These are phyloP conservation scores for Mycena amicta DNA, from an alignment of 768 basidiomycete genomes.

Conservation along the genomic window DNA sequence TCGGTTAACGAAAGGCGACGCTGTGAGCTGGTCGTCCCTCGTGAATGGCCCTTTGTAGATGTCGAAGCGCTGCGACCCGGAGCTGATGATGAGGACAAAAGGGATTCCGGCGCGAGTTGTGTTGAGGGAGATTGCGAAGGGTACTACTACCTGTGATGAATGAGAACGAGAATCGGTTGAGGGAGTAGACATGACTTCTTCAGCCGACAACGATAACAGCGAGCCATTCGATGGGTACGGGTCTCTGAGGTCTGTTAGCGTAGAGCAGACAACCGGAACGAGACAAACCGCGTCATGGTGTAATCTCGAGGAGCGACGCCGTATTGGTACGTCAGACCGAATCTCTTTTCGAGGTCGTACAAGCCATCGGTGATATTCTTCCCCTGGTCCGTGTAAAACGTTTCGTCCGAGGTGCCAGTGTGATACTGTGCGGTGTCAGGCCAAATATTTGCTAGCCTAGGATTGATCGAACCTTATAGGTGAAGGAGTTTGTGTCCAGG, in stretches of 20 bases:
- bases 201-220: conserved; percentile 47
- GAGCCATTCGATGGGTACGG: conserved; percentile 48
- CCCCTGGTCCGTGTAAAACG: conserved; percentile 66
- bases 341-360: conserved; percentile 39
- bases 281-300: conserved; percentile 51
- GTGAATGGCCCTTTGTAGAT: conserved; percentile 56
- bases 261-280: no score
- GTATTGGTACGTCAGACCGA: conserved; percentile 51
- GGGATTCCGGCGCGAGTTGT: conserved; percentile 47
- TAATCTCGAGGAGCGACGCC: conserved; percentile 61
- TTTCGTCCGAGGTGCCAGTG: conserved; percentile 46
- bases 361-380: conserved; percentile 45
- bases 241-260: conserved; percentile 27
- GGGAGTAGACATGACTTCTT: conserved; percentile 29
- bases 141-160: conserved; percentile 39
- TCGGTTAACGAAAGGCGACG: conserved; percentile 52
- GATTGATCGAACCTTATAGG: conserved; percentile 69
- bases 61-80: conserved; percentile 49
- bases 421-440: conserved; percentile 78
- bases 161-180: neutral
- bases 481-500: conserved; percentile 76
- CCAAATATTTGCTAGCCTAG: no score
- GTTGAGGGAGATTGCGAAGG: conserved; percentile 44
- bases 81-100: conserved; percentile 48
- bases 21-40: conserved; percentile 61